Evolutionary conservation across 2,329 filamentous ascomycete species (phyloP), one percentile per base, ranked within the genome.

Genomic region (Fusarium liriodendri): DNA sequence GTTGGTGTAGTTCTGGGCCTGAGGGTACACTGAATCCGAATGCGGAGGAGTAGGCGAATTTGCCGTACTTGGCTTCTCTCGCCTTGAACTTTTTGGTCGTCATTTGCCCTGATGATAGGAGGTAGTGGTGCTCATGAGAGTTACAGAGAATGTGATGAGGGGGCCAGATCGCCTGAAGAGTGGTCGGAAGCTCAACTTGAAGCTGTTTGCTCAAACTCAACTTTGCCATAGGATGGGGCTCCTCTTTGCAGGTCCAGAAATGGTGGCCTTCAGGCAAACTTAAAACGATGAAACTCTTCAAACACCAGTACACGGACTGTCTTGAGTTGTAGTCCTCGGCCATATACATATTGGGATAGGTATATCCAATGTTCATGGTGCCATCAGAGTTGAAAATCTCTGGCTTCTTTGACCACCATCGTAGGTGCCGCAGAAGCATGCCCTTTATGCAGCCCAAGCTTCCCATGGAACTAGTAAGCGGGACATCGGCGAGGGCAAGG

Each of bases 301-400:
- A 75, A n/a, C 84, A 84, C 87, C 87, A 89, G 72, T 89, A 89
- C 0, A 84, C 81, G 0, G 87, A 88, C 71, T 89, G 87, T 0
- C 87, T 86, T 1, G 87, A 89, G 77, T 89, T 89, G 77, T 89
- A 89, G 69, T 88, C 85, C 76, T 89, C 87, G 59, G 82, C 81
- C 81, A 89, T 82, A 71, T 85, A 89, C 84, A 88, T 87, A 70
- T 89, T 89, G 58, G 79, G 79, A 38, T 81, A 82, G 4, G 75
- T 29, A 62, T 67, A 82, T 1, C 81, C 87, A 62, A 88, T 86
- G 18, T 83, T 87, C 50, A 88, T 47, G 0, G 85, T 87, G 1
- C 86, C 86, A 64, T 88, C 86, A 0, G 81, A 33, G 62, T 86
- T 80, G 78, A 88, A 88, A 8, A 87, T 84, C 5, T 74, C 50